Evolutionary conservation across 78 protist species (phyloP).

Genomic region (Tieghemostelium lacteum): DNA sequence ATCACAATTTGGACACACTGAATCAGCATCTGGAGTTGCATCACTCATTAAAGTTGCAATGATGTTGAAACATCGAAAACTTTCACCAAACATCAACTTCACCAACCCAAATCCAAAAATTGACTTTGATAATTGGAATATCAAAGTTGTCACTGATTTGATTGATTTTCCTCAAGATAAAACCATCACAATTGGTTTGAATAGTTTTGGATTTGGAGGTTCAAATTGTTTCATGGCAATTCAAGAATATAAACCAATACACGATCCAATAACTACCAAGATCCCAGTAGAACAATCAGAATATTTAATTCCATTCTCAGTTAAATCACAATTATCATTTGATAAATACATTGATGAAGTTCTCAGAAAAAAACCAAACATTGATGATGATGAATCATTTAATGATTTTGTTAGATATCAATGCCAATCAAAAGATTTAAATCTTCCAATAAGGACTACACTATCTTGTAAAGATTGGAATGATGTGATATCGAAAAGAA

Average conservation of each 20-base stretch:
- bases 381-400: neutral
- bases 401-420: slow-evolving; percentile 22
- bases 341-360: slow-evolving; percentile 9
- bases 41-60: slow-evolving; percentile 65
- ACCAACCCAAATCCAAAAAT: slow-evolving; percentile 19
- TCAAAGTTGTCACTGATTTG: slow-evolving; percentile 16
- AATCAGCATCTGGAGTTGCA: slow-evolving; percentile 79
- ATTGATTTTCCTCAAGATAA: neutral
- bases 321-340: slow-evolving; percentile 30
- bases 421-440: neutral
- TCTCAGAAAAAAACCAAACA: neutral
- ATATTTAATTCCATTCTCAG: slow-evolving; percentile 49
- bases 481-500: no score
- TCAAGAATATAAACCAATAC: neutral
- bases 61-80: slow-evolving; percentile 1
- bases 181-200: slow-evolving; percentile 57
- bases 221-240: slow-evolving; percentile 79
- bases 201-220: slow-evolving; percentile 90
- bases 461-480: no score
- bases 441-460: neutral
- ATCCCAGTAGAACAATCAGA: no score
- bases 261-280: no score
- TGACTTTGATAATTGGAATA: slow-evolving; percentile 7
- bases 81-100: slow-evolving; percentile 32
- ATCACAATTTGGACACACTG: slow-evolving; percentile 84